These are phyloP conservation scores for Gnetum montanum DNA, from an alignment of 75 land plant genomes.

Conservation along the genomic window DNA sequence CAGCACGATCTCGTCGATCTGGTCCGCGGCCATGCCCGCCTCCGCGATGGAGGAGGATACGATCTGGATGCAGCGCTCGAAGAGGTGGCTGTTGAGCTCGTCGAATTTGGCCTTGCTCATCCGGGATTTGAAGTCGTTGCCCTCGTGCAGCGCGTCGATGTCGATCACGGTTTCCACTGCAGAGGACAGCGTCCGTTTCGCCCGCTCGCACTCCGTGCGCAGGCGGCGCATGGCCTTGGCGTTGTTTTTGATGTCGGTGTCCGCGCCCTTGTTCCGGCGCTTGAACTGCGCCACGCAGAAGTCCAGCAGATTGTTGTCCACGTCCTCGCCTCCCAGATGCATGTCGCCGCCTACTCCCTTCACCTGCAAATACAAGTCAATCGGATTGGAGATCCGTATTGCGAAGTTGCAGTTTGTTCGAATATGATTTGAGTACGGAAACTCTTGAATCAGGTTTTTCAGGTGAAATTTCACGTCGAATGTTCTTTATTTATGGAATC, in stretches of 20 bases:
- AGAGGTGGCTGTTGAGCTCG: conserved; percentile 16
- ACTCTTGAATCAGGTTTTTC: no score
- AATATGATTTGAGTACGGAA: no score
- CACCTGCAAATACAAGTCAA: no score
- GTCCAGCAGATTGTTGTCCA: conserved; percentile 25
- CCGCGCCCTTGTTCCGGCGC: conserved; percentile 10
- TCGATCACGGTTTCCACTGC: not conserved
- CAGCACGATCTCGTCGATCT: conserved; percentile 14
- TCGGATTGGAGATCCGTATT: no score
- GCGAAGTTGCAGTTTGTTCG: no score
- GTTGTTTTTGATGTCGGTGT: conserved; percentile 11
- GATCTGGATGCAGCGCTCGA: conserved; percentile 21
- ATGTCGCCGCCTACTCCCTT: conserved; percentile 7
- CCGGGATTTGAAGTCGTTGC: conserved; percentile 3
- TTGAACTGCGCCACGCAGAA: conserved; percentile 24
- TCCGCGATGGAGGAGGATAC: conserved; percentile 12
- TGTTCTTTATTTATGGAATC: no score
- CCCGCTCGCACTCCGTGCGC: conserved; percentile 16
- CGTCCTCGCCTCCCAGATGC: conserved; percentile 30
- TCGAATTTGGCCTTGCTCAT: conserved; percentile 12
- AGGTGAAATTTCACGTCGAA: no score
- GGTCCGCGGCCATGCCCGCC: conserved; percentile 12
- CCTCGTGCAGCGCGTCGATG: conserved; percentile 4
- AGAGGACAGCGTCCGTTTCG: conserved; percentile 9
- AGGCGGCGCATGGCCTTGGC: conserved; percentile 17